These are phyloP conservation scores for Nowakowskiella sp. DNA, from an alignment of 192 early-diverging fungal species.

Conservation along the genomic window DNA sequence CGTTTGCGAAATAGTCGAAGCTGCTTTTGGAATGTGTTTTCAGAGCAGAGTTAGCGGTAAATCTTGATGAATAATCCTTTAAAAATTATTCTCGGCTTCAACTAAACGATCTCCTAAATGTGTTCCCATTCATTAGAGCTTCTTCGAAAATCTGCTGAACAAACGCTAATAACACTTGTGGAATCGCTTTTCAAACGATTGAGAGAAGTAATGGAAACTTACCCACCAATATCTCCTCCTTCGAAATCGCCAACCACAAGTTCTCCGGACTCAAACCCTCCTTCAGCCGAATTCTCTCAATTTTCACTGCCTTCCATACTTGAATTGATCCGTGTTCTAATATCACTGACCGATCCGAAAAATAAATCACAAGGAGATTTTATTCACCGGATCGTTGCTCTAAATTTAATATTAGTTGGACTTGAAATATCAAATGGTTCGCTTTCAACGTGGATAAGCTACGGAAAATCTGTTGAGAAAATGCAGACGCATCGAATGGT, in stretches of 20 bases:
- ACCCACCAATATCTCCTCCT: no score
- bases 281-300: conserved; percentile 26
- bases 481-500: conserved; percentile 2
- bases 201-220: neutral
- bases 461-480: conserved; percentile 13
- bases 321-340: conserved; percentile 84
- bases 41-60: conserved; percentile 76
- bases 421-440: conserved; percentile 79
- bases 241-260: no score
- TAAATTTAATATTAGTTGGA: conserved; percentile 77
- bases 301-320: conserved; percentile 81
- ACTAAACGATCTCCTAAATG: neutral
- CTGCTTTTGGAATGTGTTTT: conserved; percentile 93
- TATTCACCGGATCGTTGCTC: conserved; percentile 77
- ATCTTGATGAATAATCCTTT: neutral
- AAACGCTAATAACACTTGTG: conserved; percentile 67
- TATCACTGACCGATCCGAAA: conserved; percentile 81
- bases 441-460: conserved; percentile 52
- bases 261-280: neutral
- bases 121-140: conserved; percentile 44
- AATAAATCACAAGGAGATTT: conserved; percentile 90
- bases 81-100: neutral
- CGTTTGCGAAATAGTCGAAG: conserved; percentile 96
- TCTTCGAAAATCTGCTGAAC: conserved; percentile 64
- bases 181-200: conserved; percentile 71